These are phyloP conservation scores for Lathyrus tuberosus DNA, from an alignment of 306 rosid species.

Conservation along the genomic window DNA sequence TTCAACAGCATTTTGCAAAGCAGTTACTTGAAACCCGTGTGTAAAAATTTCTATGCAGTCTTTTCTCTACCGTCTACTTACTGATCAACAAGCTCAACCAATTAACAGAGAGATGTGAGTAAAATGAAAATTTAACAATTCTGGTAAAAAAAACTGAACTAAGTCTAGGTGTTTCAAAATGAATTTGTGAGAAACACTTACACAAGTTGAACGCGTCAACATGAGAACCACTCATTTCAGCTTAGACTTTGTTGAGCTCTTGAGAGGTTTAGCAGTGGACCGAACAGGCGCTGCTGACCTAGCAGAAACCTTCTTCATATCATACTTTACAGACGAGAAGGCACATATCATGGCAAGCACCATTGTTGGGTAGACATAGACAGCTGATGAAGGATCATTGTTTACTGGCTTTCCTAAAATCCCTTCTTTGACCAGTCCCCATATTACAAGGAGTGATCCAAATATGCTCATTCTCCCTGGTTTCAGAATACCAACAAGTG, in stretches of 20 bases:
- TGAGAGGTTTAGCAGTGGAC: constrained; percentile 68
- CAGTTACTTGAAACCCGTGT: constrained; percentile 7
- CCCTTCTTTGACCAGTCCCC: constrained; percentile 98
- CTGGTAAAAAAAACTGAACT: constrained; percentile 33
- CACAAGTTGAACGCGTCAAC: too few relatives aligned
- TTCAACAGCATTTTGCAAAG: background rate
- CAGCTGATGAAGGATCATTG: constrained; percentile 72
- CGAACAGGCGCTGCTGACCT: constrained; percentile 62
- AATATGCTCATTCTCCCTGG: constrained; percentile 98
- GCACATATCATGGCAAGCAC: constrained; percentile 73
- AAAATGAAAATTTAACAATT: constrained; percentile 15
- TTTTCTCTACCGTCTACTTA: background rate
- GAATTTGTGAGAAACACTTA: too few relatives aligned
- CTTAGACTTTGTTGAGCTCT: constrained; percentile 88
- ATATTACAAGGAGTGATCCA: constrained; percentile 75
- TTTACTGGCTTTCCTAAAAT: constrained; percentile 79
- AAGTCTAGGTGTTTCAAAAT: constrained; percentile 31
- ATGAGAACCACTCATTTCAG: constrained; percentile 60
- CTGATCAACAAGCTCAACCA: constrained; percentile 26
- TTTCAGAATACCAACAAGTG: constrained; percentile 87
- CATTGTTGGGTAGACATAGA: constrained; percentile 89
- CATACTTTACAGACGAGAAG: constrained; percentile 79
- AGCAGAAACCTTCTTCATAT: constrained; percentile 54
- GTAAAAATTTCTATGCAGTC: constrained; percentile 21
- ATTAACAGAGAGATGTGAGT: background rate